phyloP scores from a whole-genome alignment of 2,329 filamentous ascomycete species.

The Leptoxyphium fumago region DNA sequence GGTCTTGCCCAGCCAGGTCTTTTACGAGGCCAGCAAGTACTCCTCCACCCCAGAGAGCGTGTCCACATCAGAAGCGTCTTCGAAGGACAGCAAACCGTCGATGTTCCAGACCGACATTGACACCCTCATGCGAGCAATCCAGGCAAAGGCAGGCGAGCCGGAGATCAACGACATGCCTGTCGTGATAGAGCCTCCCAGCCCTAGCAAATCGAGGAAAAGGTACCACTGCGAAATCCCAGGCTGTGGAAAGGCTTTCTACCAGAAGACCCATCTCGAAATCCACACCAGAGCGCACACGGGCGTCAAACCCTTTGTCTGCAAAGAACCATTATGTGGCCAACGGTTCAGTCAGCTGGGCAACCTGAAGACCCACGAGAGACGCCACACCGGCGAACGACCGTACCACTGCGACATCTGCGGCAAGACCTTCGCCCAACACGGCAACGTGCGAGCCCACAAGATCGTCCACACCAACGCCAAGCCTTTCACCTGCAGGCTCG shows the following conservation, averaged over 20 bases:
- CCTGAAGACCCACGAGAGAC: slow-evolving; percentile 76
- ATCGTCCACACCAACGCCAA: slow-evolving; percentile 66
- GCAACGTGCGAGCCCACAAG: slow-evolving; percentile 72
- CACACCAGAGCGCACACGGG: slow-evolving; percentile 82
- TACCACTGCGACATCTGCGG: slow-evolving; percentile 67
- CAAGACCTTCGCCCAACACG: slow-evolving; percentile 71
- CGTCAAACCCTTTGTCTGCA: slow-evolving; percentile 78
- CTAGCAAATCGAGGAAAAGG: slow-evolving; percentile 39
- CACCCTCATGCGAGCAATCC: slow-evolving; percentile 76
- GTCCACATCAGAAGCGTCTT: slow-evolving; percentile 29
- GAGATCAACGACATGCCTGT: slow-evolving; percentile 13
- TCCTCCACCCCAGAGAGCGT: slow-evolving; percentile 21
- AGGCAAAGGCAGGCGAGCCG: slow-evolving; percentile 41
- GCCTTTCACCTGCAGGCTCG: slow-evolving; percentile 66
- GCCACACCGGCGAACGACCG: slow-evolving; percentile 77
- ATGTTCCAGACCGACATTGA: slow-evolving; percentile 74
- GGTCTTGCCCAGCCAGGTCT: slow-evolving; percentile 24
- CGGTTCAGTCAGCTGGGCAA: slow-evolving; percentile 85
- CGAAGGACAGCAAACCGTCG: slow-evolving; percentile 27
- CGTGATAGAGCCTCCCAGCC: slow-evolving; percentile 14
- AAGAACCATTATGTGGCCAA: slow-evolving; percentile 56
- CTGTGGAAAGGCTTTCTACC: slow-evolving; percentile 71
- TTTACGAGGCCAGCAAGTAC: slow-evolving; percentile 21
- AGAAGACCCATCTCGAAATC: slow-evolving; percentile 87
- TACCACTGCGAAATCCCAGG: slow-evolving; percentile 60